Conservation (phyloP, 2,329 filamentous ascomycete genomes). For the Metarhizium humberi region DNA sequence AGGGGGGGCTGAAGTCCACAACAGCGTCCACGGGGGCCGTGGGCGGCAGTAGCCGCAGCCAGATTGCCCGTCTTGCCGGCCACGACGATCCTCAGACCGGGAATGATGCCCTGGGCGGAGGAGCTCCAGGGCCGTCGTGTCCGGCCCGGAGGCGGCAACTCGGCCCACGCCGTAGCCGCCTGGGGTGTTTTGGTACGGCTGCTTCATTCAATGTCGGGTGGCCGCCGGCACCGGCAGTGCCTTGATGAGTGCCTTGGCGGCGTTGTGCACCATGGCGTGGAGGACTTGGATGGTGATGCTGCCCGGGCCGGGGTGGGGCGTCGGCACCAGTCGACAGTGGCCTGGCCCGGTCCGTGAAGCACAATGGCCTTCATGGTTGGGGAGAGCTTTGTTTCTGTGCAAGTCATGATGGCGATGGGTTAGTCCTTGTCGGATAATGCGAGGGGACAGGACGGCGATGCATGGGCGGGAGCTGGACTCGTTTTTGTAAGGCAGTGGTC, state of each 20-base stretch:
- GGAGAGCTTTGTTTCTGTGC: not conserved
- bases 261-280: not conserved
- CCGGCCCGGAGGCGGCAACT: constrained; percentile 22
- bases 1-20: constrained; percentile 35
- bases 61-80: constrained; percentile 28
- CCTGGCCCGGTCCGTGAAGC: not conserved
- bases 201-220: constrained; percentile 4
- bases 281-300: not conserved
- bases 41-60: not conserved
- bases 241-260: not conserved
- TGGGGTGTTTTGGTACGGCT: constrained; percentile 21
- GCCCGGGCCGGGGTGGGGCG: not conserved
- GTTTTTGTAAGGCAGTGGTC: too few relatives aligned
- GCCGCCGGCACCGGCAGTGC: not conserved
- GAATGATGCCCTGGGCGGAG: constrained; percentile 13
- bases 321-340: too few relatives aligned
- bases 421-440: not conserved
- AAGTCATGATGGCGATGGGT: not conserved
- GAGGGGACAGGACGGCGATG: too few relatives aligned
- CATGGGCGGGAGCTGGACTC: too few relatives aligned
- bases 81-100: constrained; percentile 25
- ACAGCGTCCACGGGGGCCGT: constrained; percentile 16
- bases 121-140: constrained; percentile 20
- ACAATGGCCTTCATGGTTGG: not conserved
- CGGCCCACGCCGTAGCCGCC: constrained; percentile 26